These are phyloP conservation scores for Debaryomycetaceae sp. DNA, from an alignment of 1,139 yeast genomes.

Conservation along the genomic window DNA sequence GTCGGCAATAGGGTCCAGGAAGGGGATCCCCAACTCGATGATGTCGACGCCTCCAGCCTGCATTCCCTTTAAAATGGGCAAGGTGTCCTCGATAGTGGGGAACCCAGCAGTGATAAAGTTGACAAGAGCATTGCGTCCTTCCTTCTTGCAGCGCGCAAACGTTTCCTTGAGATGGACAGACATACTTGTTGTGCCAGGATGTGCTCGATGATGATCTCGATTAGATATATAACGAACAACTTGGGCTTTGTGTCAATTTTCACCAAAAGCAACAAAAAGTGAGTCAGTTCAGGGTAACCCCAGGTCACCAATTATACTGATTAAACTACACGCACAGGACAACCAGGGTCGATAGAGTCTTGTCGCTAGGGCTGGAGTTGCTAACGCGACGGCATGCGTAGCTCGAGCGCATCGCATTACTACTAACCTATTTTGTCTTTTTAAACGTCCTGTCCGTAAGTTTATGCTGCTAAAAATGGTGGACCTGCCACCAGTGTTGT, in stretches of 20 bases:
- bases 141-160: slow-evolving; percentile 64
- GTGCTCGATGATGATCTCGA: too few relatives aligned
- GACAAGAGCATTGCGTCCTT: slow-evolving; percentile 81
- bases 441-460: too few relatives aligned
- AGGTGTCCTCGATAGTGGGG: slow-evolving; percentile 83
- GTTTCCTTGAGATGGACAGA: slow-evolving; percentile 65
- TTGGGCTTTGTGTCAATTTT: slow-evolving; percentile 7
- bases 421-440: too few relatives aligned
- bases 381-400: too few relatives aligned
- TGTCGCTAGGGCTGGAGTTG: too few relatives aligned
- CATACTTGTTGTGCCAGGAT: too few relatives aligned
- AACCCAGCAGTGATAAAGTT: slow-evolving; percentile 94
- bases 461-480: too few relatives aligned
- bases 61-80: slow-evolving; percentile 79
- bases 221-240: too few relatives aligned
- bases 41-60: slow-evolving; percentile 95
- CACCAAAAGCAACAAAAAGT: slow-evolving; percentile 5
- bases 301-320: slow-evolving; percentile 2
- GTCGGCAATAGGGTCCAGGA: slow-evolving; percentile 98
- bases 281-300: slow-evolving; percentile 22
- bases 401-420: too few relatives aligned
- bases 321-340: too few relatives aligned
- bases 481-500: too few relatives aligned
- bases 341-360: too few relatives aligned
- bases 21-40: slow-evolving; percentile 93